These are phyloP conservation scores for Crassisporium funariophilum DNA, from an alignment of 768 basidiomycete genomes.

Conservation along the genomic window DNA sequence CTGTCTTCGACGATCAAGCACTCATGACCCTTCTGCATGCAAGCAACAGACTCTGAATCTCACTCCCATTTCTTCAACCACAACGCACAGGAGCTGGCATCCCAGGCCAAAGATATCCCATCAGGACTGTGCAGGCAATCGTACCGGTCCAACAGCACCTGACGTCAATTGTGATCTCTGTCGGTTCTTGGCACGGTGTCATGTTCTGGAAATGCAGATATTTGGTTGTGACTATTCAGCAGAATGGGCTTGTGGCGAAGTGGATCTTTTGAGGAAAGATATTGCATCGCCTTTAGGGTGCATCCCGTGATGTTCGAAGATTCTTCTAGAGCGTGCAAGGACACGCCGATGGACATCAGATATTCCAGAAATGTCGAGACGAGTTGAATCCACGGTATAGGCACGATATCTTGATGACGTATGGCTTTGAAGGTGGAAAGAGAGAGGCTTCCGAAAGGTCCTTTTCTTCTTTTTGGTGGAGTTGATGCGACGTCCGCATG, in stretches of 20 bases:
- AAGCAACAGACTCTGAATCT: conserved; percentile 29
- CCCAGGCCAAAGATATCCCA: too few species aligned
- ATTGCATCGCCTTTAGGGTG: conserved; percentile 30
- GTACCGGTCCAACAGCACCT: conserved; percentile 30
- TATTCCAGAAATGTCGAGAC: conserved; percentile 27
- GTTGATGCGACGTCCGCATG: conserved; percentile 27
- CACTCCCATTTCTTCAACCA: conserved; percentile 36
- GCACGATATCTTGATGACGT: too few species aligned
- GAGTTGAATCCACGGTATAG: conserved; percentile 36
- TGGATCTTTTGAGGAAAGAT: conserved; percentile 19
- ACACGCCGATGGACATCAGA: conserved; percentile 28
- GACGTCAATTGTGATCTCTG: conserved; percentile 27
- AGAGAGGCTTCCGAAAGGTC: too few species aligned
- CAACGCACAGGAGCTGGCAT: conserved; percentile 30
- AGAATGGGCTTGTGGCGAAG: conserved; percentile 27
- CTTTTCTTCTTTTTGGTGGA: conserved; percentile 31
- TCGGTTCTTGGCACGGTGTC: conserved; percentile 30
- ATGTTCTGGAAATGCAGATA: conserved; percentile 31
- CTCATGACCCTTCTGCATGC: conserved; percentile 25
- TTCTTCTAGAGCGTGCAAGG: conserved; percentile 29
- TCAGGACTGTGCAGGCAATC: too few species aligned
- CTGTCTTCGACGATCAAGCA: conserved; percentile 35
- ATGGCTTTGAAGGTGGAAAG: too few species aligned
- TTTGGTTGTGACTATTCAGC: conserved; percentile 28
- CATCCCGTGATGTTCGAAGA: conserved; percentile 29